Percentiles rank a stretch among this genome's conserved stretches.
Conservation (phyloP, 1,139 yeast genomes). For the Geotrichum armillariae region DNA sequence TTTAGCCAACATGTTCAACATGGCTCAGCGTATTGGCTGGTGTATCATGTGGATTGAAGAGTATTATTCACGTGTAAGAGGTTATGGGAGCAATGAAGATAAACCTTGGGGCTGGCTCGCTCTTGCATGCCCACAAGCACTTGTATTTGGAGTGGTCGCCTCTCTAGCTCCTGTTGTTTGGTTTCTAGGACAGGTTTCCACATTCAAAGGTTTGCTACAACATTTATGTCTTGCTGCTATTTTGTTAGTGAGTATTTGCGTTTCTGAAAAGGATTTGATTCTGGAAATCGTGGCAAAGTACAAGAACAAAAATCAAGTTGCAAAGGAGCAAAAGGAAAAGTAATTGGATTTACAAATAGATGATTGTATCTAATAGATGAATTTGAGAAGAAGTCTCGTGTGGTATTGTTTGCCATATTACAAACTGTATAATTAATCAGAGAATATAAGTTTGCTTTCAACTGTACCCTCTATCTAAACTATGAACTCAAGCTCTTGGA, state of each 20-base stretch:
- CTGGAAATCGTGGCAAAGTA: conserved; percentile 11
- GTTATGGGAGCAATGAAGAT: background rate
- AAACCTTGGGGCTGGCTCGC: conserved; percentile 19
- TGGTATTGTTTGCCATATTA: too few relatives aligned
- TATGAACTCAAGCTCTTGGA: too few relatives aligned
- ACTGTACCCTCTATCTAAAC: too few relatives aligned
- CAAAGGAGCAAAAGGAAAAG: conserved; percentile 13
- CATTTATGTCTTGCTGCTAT: conserved; percentile 14
- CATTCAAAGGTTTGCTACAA: conserved; percentile 13
- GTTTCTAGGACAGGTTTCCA: conserved; percentile 14
- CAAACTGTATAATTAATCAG: too few relatives aligned
- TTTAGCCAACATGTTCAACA: conserved; percentile 43
- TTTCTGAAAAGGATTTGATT: conserved; percentile 17
- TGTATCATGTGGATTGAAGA: conserved; percentile 34
- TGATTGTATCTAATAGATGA: too few relatives aligned
- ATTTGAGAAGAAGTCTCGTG: too few relatives aligned
- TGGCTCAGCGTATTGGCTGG: conserved; percentile 41
- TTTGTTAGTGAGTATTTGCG: conserved; percentile 9
- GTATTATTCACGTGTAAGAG: conserved; percentile 27
- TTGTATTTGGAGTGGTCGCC: conserved; percentile 14
- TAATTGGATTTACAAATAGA: too few relatives aligned
- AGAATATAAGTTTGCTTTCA: too few relatives aligned
- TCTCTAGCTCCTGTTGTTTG: conserved; percentile 16
- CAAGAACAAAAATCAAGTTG: background rate
- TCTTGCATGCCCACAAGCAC: conserved; percentile 14